Conservation (phyloP, 129 eudicot species). For the Arctium lappa region DNA sequence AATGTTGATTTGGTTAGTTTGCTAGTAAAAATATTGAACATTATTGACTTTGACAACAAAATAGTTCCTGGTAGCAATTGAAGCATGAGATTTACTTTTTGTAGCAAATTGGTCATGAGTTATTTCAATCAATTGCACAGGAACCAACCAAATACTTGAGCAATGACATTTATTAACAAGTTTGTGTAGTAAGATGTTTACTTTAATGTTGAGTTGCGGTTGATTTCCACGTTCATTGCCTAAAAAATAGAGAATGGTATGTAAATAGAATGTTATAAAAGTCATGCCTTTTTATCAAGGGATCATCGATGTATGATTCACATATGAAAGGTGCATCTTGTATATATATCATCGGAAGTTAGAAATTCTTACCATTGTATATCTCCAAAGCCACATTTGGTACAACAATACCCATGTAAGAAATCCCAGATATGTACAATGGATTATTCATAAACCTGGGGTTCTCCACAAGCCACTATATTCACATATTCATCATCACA, state of each 20-base stretch:
- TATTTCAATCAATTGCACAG: background rate
- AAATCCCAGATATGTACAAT: slow-evolving; percentile 31
- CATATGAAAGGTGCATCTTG: background rate
- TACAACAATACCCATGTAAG: slow-evolving; percentile 23
- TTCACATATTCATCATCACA: background rate
- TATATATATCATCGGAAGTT: background rate
- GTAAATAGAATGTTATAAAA: background rate
- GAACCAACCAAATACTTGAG: background rate
- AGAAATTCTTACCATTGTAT: slow-evolving; percentile 19
- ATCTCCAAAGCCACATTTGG: slow-evolving; percentile 20
- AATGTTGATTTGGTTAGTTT: background rate
- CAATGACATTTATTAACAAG: background rate
- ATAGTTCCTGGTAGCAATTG: too few relatives aligned
- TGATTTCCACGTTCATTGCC: slow-evolving; percentile 26
- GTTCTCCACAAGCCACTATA: slow-evolving; percentile 28
- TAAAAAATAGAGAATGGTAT: background rate
- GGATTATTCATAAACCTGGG: slow-evolving; percentile 26
- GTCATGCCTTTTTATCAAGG: background rate
- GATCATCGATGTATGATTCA: background rate
- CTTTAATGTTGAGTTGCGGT: slow-evolving; percentile 27
- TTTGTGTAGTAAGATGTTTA: background rate
- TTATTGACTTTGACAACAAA: too few relatives aligned
- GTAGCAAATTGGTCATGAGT: background rate
- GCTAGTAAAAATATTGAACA: too few relatives aligned
- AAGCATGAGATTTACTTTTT: background rate